These are phyloP conservation scores for Lolium multiflorum DNA, from an alignment of 176 grass and related monocot genomes.

Conservation along the genomic window DNA sequence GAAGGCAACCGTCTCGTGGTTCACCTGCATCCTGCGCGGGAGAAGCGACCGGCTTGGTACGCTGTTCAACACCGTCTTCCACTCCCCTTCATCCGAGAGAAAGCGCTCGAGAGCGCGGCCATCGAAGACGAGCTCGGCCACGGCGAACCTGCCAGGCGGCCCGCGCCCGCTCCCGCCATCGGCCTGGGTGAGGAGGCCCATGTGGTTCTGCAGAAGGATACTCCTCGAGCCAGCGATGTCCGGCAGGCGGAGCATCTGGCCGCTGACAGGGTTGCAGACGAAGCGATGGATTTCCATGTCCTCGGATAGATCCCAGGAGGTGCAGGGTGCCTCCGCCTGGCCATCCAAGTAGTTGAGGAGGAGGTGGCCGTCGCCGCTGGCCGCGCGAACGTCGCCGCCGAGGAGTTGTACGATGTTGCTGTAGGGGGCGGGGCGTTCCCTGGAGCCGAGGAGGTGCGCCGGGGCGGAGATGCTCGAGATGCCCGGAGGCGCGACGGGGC, in stretches of 20 bases:
- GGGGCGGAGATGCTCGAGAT: not conserved
- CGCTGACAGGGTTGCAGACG: conserved; percentile 6
- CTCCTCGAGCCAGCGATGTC: not conserved
- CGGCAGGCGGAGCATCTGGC: conserved; percentile 28
- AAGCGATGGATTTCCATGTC: not conserved
- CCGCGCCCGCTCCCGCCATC: not conserved
- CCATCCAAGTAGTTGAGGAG: not conserved
- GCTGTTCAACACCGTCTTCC: not conserved
- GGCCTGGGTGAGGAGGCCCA: conserved; percentile 18
- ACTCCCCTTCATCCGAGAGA: conserved; percentile 1
- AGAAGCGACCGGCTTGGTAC: not conserved
- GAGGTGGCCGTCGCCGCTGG: conserved; percentile 19
- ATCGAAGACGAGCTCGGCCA: not conserved
- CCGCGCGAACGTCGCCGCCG: not conserved
- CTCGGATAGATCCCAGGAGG: not conserved
- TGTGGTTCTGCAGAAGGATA: not conserved
- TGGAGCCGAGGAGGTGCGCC: not conserved
- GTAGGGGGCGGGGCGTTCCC: not conserved
- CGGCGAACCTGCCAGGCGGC: not conserved
- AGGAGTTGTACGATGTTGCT: conserved; percentile 5
- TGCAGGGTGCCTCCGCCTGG: not conserved
- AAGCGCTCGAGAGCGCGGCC: not conserved
- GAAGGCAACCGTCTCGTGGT: conserved; percentile 20
- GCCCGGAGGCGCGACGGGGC: not conserved
- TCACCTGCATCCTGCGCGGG: not conserved